These are phyloP conservation scores for Cryphonectria radicalis DNA, from an alignment of 2,329 filamentous ascomycete genomes.

Conservation along the genomic window DNA sequence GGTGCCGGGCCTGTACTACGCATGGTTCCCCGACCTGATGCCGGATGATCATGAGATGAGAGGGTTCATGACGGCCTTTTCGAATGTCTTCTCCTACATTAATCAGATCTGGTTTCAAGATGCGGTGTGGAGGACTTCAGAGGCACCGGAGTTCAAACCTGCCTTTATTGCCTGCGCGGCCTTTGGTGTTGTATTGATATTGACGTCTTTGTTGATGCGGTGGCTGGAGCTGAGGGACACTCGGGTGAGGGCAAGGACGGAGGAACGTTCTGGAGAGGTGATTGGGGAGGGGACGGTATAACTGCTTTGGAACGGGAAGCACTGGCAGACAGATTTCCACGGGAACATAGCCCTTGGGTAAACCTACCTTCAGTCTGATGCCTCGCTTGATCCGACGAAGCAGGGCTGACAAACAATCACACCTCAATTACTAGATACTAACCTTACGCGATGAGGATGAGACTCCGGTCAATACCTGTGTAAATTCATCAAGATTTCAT, in stretches of 20 bases:
- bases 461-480: too few species aligned
- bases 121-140: slow-evolving; percentile 28
- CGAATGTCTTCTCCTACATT: slow-evolving; percentile 29
- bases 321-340: neutral
- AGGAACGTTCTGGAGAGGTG: neutral
- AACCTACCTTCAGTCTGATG: neutral
- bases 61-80: slow-evolving; percentile 31
- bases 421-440: neutral
- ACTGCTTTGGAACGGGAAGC: too few species aligned
- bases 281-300: neutral
- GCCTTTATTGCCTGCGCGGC: slow-evolving; percentile 27
- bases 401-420: neutral
- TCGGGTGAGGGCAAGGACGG: neutral
- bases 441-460: too few species aligned
- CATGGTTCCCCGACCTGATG: slow-evolving; percentile 36
- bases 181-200: slow-evolving; percentile 23
- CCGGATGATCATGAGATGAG: slow-evolving; percentile 35
- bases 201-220: slow-evolving; percentile 23
- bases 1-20: slow-evolving; percentile 30
- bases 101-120: slow-evolving; percentile 31
- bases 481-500: too few species aligned
- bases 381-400: neutral
- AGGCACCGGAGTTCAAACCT: slow-evolving; percentile 24
- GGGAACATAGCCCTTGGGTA: neutral
- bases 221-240: slow-evolving; percentile 24